phyloP scores from a whole-genome alignment of 768 basidiomycete species.

The Boletus vinaceobasis region DNA sequence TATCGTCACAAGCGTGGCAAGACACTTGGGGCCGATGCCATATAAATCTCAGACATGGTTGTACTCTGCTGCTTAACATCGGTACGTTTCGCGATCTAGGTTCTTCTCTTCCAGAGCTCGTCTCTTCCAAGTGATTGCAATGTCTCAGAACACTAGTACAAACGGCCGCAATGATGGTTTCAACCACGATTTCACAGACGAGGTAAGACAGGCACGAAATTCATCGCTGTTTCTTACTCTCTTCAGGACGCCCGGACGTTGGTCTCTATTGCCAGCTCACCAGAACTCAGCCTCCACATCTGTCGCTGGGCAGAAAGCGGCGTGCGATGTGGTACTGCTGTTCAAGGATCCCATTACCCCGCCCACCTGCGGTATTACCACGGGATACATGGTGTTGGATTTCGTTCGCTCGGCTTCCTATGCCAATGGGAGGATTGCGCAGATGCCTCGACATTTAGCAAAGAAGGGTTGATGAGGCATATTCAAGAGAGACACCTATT shows the following conservation, averaged over 20 bases:
- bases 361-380: constrained; percentile 21
- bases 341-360: constrained; percentile 19
- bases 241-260: constrained; percentile 23
- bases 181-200: constrained; percentile 31
- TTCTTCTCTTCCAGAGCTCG: neutral
- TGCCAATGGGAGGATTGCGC: constrained; percentile 27
- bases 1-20: neutral
- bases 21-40: neutral
- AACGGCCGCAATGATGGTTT: constrained; percentile 18
- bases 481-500: constrained; percentile 24
- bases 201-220: constrained; percentile 12
- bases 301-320: constrained; percentile 22
- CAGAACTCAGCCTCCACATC: constrained; percentile 22
- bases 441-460: constrained; percentile 17
- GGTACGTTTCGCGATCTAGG: neutral
- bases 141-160: constrained; percentile 17
- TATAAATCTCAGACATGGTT: constrained; percentile 19
- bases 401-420: constrained; percentile 6
- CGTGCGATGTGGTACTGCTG: constrained; percentile 6
- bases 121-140: constrained; percentile 1
- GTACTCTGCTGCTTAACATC: neutral
- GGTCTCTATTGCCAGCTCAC: constrained; percentile 27
- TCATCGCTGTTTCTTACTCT: constrained; percentile 7
- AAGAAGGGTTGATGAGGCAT: constrained; percentile 21
- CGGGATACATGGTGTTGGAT: constrained; percentile 11